phyloP scores from a whole-genome alignment of 345 rosid genomes.

The Boechera divaricarpa region DNA sequence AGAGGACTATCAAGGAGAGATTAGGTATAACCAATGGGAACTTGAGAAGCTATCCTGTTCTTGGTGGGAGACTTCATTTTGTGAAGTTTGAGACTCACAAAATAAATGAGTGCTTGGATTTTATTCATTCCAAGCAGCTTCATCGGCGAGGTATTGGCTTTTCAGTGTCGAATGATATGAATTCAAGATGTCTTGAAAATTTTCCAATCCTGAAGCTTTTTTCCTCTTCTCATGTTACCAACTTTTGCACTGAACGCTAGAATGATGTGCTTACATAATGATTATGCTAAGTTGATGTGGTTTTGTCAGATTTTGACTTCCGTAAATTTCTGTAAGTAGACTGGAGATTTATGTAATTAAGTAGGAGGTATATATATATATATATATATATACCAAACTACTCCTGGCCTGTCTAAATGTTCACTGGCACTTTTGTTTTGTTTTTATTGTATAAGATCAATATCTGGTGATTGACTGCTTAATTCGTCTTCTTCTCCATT shows the following conservation, averaged over 20 bases:
- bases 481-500: not conserved
- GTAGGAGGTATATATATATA: not conserved
- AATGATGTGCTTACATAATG: slow-evolving; percentile 62
- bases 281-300: slow-evolving; percentile 14
- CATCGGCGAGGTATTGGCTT: slow-evolving; percentile 64
- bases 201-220: not conserved
- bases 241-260: slow-evolving; percentile 22
- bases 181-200: not conserved
- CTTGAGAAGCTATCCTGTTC: slow-evolving; percentile 91
- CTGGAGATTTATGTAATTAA: not conserved
- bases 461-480: not conserved
- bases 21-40: slow-evolving; percentile 74
- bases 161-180: not conserved
- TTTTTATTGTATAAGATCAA: not conserved
- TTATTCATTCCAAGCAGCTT: slow-evolving; percentile 95
- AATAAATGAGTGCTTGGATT: slow-evolving; percentile 90
- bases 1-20: slow-evolving; percentile 76
- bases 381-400: not conserved
- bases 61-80: slow-evolving; percentile 97
- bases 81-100: slow-evolving; percentile 95
- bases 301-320: not conserved
- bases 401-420: not conserved
- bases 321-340: not conserved
- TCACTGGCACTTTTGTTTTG: not conserved
- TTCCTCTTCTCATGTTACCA: not conserved